Evolutionary conservation across 805 yeast genomes (phyloP), one percentile per base, ranked within the genome.

Genomic region (Kuraishia piskuri): DNA sequence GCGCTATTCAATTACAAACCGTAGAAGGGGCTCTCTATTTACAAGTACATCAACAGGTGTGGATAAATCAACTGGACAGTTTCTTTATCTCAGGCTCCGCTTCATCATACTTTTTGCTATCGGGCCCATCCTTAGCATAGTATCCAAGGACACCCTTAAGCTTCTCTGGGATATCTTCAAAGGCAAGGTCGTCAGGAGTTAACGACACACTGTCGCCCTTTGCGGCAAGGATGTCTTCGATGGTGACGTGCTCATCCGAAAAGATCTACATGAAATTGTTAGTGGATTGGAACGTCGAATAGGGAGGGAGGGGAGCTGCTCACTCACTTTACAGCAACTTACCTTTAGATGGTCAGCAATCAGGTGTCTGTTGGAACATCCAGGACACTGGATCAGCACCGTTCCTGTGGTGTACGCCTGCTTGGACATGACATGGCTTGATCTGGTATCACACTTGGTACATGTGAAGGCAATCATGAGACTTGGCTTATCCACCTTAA

Each of bases 401-500:
- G 96, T 84, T 1, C 98, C 98, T 9, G 75, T 72, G 14, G 85
- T 80, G 65, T 92, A 92, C 0, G 97, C 91, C 68, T 92, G 98
- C 59, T 91, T 91, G 5, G 96, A 86, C 63, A 92, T 86, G n/a
- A 85, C 78, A 63, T 92, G 98, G 3, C 90, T 82, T 0, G 97
- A 90, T 53, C 97, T 73, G 2, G 86, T 80, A 49, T 81, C 77
- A 69, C 98, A 92, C 58, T 82, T 81, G 65, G 90, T 92, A 70
- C 98, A 92, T 0, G 97, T 92, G 70, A 92, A 91, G 0, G 96
- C 92, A 22, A 92, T 78, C 86, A 90, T 86, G 57, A 88, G 73
- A 66, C 84, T 81, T 1, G 96, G 96, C 56, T 85, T 82, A 52
- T 87, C 94, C 21, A 79, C 77, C 60, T 86, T 82, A 55, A 80